Conservation (phyloP, 352 stramenopile genomes). For the Phytopythium litorale region DNA sequence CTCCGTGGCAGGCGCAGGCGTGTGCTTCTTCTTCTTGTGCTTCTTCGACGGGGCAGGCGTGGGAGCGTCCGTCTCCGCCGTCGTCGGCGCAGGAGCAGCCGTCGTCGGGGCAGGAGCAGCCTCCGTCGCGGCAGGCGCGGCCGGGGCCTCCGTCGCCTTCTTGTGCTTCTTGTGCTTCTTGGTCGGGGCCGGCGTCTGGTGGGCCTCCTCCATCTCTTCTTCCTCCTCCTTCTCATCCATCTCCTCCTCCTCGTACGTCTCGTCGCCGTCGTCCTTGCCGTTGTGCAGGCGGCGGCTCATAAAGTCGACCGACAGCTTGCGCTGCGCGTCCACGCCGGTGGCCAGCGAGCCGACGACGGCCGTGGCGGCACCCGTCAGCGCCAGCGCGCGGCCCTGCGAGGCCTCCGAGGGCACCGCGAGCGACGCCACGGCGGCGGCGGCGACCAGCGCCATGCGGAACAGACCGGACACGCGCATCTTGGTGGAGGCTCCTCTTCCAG, state of each 20-base stretch:
- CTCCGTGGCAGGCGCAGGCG: neutral
- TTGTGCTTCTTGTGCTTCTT: constrained; percentile 57
- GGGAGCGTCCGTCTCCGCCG: constrained; percentile 9
- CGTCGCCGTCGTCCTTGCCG: constrained; percentile 5
- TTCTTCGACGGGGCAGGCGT: constrained; percentile 9
- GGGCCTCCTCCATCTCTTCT: constrained; percentile 12
- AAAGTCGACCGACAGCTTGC: constrained; percentile 20
- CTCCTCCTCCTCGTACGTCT: constrained; percentile 13
- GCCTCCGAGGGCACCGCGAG: constrained; percentile 22
- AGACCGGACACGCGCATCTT: constrained; percentile 54
- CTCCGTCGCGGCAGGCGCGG: neutral
- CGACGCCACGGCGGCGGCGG: constrained; percentile 39
- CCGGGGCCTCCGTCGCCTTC: constrained; percentile 20
- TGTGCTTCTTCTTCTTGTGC: constrained; percentile 24
- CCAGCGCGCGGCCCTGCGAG: constrained; percentile 10
- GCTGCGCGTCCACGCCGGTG: constrained; percentile 24
- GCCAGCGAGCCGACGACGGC: constrained; percentile 19
- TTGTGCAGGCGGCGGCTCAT: constrained; percentile 5
- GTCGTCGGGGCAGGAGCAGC: constrained; percentile 11
- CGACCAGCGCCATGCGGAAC: constrained; percentile 47
- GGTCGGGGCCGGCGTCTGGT: constrained; percentile 14
- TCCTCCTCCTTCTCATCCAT: constrained; percentile 17
- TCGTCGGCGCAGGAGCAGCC: constrained; percentile 1
- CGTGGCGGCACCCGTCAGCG: constrained; percentile 5
- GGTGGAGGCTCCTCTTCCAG: neutral